Percentiles rank a stretch among this genome's conserved stretches.
Evolutionary conservation across 164 flowering plant genomes (phyloP).

Genomic region (Vitis vinifera): DNA sequence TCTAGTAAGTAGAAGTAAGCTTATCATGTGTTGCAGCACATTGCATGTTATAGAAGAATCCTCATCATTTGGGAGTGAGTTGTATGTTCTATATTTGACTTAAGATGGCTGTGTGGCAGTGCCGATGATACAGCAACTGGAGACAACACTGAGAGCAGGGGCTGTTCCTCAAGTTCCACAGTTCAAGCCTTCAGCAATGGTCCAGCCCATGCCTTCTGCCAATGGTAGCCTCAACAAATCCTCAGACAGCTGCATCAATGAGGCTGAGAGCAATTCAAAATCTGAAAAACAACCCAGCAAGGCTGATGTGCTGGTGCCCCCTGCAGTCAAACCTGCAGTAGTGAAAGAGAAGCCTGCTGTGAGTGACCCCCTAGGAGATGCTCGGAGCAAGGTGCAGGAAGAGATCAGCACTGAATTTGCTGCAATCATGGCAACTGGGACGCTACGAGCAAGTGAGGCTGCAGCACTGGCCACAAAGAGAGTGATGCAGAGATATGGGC

Average conservation of each 20-base stretch:
- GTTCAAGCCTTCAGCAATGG: conserved; percentile 49
- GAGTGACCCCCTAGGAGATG: conserved; percentile 66
- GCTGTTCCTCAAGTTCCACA: conserved; percentile 93
- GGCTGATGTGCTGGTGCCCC: conserved; percentile 10
- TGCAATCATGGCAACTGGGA: conserved; percentile 83
- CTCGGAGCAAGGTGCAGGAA: conserved; percentile 79
- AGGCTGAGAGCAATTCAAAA: conserved; percentile 3
- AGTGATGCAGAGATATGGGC: conserved; percentile 89
- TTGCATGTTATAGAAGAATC: too few relatives aligned
- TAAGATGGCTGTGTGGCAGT: conserved; percentile 42
- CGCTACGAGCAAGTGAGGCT: conserved; percentile 91
- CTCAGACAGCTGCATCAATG: not conserved
- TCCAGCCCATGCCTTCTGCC: conserved; percentile 18
- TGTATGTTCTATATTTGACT: too few relatives aligned
- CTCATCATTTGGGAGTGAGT: too few relatives aligned
- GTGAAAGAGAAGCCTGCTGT: conserved; percentile 9
- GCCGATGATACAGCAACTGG: conserved; percentile 97
- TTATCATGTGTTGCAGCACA: too few relatives aligned
- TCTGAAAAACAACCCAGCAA: conserved; percentile 4
- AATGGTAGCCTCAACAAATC: conserved; percentile 8
- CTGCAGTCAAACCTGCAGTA: conserved; percentile 26
- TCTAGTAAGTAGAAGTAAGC: too few relatives aligned
- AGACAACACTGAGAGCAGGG: conserved; percentile 66
- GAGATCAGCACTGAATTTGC: conserved; percentile 83
- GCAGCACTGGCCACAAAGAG: conserved; percentile 86